Base-by-base conservation (phyloP, 345 rosid genomes). In the Acer yangbiense region DNA sequence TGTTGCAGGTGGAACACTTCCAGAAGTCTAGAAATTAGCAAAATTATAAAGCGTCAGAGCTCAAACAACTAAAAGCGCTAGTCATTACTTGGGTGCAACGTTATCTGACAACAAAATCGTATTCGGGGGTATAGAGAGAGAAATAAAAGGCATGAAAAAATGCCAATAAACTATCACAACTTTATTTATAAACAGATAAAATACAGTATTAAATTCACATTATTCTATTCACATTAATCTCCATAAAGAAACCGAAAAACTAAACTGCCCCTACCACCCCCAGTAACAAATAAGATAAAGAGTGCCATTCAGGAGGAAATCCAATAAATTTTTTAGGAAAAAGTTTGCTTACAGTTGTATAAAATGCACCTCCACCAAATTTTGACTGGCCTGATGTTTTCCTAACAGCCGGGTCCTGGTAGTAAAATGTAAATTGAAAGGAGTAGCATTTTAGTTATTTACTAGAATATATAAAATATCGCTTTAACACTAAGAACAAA, bases 1-100 rank as follows among this genome's bases (percentile, higher is more conserved):
- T 44, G 91, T 72, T 55, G 95, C 90, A 3, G 96, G 89, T 3
- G 94, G 94, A 61, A 83, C 90, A 78, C 82, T 81, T 80, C 81
- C 84, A 39, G 70, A 66, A 83, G 85, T 91, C 99, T 96, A 77
- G 13, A 86, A 80, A 76, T 62, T 64, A 44, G 16, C 68, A 64
- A 43, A 39, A 78, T 44, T 41, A 48, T 50, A 4, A 20, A 14
- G 52, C 29, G 16, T 16, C 70, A 60, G 25, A n/a, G 44, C 58
- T n/a, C 57, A 71, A 69, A 65, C 20, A 69, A 35, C 20, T 68
- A 9, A 55, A 9, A 72, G 1, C 29, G 61, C 32, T 21, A 73
- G 9, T n/a, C n/a, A n/a, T n/a, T n/a, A 43, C n/a, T n/a, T n/a
- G n/a, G n/a, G n/a, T 1, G 0, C 25, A 71, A 71, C 29, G 3